Conservation (phyloP, 2,329 filamentous ascomycete genomes). For the Ophiostoma ips region DNA sequence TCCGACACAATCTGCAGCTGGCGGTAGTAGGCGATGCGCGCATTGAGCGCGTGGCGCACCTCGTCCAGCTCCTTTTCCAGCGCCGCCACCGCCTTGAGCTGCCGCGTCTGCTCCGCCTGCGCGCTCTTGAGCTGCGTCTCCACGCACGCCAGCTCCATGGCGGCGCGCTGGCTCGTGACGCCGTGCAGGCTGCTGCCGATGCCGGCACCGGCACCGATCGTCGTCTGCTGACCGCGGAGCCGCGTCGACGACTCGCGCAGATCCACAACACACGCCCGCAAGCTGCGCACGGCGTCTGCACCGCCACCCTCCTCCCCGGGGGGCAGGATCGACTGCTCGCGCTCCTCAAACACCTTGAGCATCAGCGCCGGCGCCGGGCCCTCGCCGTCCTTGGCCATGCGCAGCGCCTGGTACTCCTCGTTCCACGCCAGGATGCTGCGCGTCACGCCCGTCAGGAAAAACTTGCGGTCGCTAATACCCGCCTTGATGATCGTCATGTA, state of each 20-base stretch:
- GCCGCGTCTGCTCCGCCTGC: slow-evolving; percentile 37
- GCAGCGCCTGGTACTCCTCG: slow-evolving; percentile 51
- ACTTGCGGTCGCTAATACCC: slow-evolving; percentile 63
- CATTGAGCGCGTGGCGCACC: slow-evolving; percentile 70
- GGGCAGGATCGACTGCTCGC: slow-evolving; percentile 33
- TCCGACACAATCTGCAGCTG: slow-evolving; percentile 88
- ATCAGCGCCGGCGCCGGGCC: slow-evolving; percentile 57
- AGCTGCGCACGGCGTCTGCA: slow-evolving; percentile 31
- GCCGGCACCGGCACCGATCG: slow-evolving; percentile 21
- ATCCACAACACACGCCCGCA: slow-evolving; percentile 57
- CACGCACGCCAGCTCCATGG: slow-evolving; percentile 51
- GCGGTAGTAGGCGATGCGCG: slow-evolving; percentile 75
- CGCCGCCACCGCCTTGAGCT: slow-evolving; percentile 32
- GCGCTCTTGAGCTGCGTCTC: slow-evolving; percentile 47
- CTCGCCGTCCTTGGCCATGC: slow-evolving; percentile 44
- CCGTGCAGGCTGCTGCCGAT: background rate
- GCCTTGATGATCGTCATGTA: slow-evolving; percentile 70
- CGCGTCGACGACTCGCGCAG: slow-evolving; percentile 47
- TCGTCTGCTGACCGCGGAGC: slow-evolving; percentile 33
- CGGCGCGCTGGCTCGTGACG: slow-evolving; percentile 29
- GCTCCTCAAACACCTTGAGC: slow-evolving; percentile 35
- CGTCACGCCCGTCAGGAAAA: slow-evolving; percentile 61
- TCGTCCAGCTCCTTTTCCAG: slow-evolving; percentile 60
- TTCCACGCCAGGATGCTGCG: slow-evolving; percentile 56
- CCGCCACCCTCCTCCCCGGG: slow-evolving; percentile 14